Base-by-base conservation (phyloP, 306 rosid species). In the Quercus gilva region DNA sequence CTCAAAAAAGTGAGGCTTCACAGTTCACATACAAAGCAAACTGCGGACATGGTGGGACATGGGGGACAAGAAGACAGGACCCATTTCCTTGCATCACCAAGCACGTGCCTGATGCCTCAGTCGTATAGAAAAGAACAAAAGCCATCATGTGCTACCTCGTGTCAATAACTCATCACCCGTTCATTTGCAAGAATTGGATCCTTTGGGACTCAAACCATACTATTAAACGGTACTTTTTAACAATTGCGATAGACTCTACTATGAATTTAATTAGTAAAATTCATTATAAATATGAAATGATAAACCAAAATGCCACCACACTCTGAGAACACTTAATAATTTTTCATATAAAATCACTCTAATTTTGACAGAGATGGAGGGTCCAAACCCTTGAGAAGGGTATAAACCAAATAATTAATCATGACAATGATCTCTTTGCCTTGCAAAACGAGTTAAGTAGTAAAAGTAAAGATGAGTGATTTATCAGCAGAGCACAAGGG, bases 261-360 rank as follows among this genome's bases (percentile, higher is more conserved):
- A 8, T 2, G 1, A 8, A 41, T 41, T 41, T 41, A 41, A 41
- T 41, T 41, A 41, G 0, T 41, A 8, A 41, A 41, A 41, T 8
- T 8, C 0, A 2, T 0, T 8, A 0, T 6, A 0, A 8, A 8
- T 8, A 41, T 41, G 12, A 8, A 41, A 8, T 8, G 3, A 41
- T 8, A 8, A 8, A 41, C 45, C 45, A 2, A 41, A 41, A 41
- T 41, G 45, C 3, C 45, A 8, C 11, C 45, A 41, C 2, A 41
- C 0, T 41, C 12, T 0, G 0, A 41, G 3, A 41, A 2, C 11
- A 2, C 3, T 41, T 8, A 41, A 41, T 7, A 41, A 41, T 41
- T 41, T 41, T 41, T 0, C 3, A 41, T 0, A 7, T 7, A 1
- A 37, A 37, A 37, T 37, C 45, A 2, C 2, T 7, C 45, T 37